Base-by-base conservation (phyloP, 2,329 filamentous ascomycete species). In the Cercospora sojina region DNA sequence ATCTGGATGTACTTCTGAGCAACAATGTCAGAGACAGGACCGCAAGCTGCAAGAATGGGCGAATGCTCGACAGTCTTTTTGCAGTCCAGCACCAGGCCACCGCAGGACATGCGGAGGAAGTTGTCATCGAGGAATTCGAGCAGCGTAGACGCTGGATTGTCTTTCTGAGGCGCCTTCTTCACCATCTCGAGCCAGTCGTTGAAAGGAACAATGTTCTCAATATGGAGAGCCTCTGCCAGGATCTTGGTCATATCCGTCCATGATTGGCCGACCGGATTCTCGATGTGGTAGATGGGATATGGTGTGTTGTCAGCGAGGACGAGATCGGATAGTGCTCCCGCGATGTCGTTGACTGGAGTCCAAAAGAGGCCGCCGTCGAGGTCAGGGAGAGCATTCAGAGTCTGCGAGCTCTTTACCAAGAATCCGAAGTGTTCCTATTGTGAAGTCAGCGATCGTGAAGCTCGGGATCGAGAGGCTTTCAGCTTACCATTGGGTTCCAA, bases 391-490 rank as follows among this genome's bases (percentile, higher is more conserved):
- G 73, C 77, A 0, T 75, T 74, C 0, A 86, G 67, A 0, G 80
- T 80, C 68, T 86, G 82, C 0, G 81, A 79, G 0, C 81, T 83
- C 72, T 85, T 85, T 60, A 85, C 71, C 23, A 87, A 64, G 67
- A 84, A 84, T 0, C 77, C 71, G 12, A 86, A 74, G 67, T 86
- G 83, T 70, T 87, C 43, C 43, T 47, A 23, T 1, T 0, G 0
- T 2, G 3, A 23, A 23, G 35, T 47, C 20, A 47, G 43, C 1
- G 7, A 6, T 5, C 4, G 2, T 13, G 1, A 23, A 5, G 20
- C 13, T 23, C 43, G 0, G 0, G 10, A 47, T 12, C 9, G 5
- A 20, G 4, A 23, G 41, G 41, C 43, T 47, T 10, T 6, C 3
- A 47, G 23, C 43, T 47, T 47, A 47, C 84, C 29, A 79, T 77